These are phyloP conservation scores for Pulveroboletus sp. DNA, from an alignment of 1,284 basidiomycete species.

Conservation along the genomic window DNA sequence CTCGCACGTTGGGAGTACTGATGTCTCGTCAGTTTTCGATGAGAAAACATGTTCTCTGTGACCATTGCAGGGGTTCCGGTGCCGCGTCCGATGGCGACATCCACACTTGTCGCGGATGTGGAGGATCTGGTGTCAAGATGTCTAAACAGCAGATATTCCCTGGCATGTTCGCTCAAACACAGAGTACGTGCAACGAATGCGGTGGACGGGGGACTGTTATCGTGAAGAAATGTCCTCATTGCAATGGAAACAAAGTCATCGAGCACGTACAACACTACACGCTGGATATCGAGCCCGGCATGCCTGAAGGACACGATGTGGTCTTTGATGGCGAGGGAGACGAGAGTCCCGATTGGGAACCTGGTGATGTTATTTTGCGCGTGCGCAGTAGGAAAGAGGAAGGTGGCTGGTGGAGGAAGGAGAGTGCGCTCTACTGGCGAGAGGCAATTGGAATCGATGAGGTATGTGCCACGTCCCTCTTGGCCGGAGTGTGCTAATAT, in stretches of 20 bases:
- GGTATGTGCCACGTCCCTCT: slow-evolving; percentile 47
- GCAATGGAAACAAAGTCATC: slow-evolving; percentile 79
- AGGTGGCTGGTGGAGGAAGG: slow-evolving; percentile 86
- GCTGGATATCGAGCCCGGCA: slow-evolving; percentile 81
- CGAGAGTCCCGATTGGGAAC: slow-evolving; percentile 89
- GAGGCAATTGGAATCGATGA: slow-evolving; percentile 89
- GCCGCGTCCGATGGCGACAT: slow-evolving; percentile 87
- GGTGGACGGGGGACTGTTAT: slow-evolving; percentile 81
- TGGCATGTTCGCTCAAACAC: slow-evolving; percentile 87
- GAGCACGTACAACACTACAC: slow-evolving; percentile 82
- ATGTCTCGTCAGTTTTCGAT: slow-evolving; percentile 75
- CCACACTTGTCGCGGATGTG: slow-evolving; percentile 77
- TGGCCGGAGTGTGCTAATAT: not conserved
- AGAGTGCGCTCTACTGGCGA: slow-evolving; percentile 85
- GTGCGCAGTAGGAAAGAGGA: slow-evolving; percentile 74
- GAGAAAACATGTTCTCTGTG: slow-evolving; percentile 86
- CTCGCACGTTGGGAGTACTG: not conserved
- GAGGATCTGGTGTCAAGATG: slow-evolving; percentile 82
- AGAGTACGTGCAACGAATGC: slow-evolving; percentile 79
- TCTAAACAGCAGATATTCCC: slow-evolving; percentile 94
- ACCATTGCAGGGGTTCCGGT: slow-evolving; percentile 90
- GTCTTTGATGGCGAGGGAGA: slow-evolving; percentile 93
- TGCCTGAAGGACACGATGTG: slow-evolving; percentile 89
- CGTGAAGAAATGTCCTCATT: slow-evolving; percentile 76
- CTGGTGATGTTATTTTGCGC: slow-evolving; percentile 86